A percentile compares a stretch with the other conserved stretches of the same genome.
Evolutionary conservation across 345 rosid genomes (phyloP).

Genomic region (Geranium brycei): DNA sequence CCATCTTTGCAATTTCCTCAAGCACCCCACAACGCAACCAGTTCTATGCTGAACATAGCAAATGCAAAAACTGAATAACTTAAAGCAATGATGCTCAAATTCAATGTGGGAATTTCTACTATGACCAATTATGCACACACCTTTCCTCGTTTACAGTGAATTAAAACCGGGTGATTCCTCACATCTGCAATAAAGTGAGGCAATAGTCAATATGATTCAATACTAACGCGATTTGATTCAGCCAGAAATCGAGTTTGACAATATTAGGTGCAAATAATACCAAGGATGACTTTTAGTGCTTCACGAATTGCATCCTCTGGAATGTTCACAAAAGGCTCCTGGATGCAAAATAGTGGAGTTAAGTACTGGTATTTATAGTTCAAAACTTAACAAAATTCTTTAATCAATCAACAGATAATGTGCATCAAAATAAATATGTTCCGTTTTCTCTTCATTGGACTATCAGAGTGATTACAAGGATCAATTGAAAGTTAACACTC

Average conservation of each 20-base stretch:
- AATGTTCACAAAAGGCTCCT: conserved; percentile 80
- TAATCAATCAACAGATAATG: not conserved
- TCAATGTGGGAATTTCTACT: not conserved
- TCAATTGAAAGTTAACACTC: not conserved
- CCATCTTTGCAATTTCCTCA: conserved; percentile 85
- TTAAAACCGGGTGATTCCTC: conserved; percentile 78
- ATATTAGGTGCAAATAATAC: conserved; percentile 26
- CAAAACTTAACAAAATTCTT: not conserved
- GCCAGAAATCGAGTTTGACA: not conserved
- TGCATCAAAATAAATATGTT: not conserved
- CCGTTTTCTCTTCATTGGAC: not conserved
- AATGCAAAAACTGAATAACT: not conserved
- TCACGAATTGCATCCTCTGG: conserved; percentile 69
- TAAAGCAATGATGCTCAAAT: not conserved
- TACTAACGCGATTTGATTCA: not conserved
- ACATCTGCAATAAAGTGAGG: conserved; percentile 35
- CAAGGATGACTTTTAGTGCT: conserved; percentile 78
- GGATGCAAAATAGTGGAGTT: conserved; percentile 15
- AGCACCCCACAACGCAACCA: conserved; percentile 85
- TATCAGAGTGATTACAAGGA: not conserved
- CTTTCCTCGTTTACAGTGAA: conserved; percentile 95
- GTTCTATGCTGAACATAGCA: conserved; percentile 67
- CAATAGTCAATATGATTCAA: conserved; percentile 3
- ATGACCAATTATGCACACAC: conserved; percentile 21
- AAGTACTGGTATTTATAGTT: conserved; percentile 1